Base-by-base conservation (phyloP, 208 protist genomes). In the Acanthamoeba sp. region DNA sequence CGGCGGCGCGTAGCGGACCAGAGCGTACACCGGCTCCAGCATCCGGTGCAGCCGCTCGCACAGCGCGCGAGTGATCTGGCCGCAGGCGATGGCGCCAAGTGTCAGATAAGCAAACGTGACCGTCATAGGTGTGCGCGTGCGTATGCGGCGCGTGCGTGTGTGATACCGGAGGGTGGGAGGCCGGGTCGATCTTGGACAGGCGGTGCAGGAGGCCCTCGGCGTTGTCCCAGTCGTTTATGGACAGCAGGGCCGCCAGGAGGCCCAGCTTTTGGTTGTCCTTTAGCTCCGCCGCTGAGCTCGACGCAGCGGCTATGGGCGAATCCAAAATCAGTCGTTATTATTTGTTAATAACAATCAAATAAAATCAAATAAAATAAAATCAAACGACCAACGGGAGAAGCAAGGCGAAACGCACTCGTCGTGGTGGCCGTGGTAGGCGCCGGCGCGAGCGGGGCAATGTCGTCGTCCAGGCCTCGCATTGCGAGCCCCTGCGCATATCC, bases 211-310 rank as follows among this genome's bases (percentile, higher is more conserved):
- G 50, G 34, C 76, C 76, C 32, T 85, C 57, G 55, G 84, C 84
- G 55, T 71, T 6, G 2, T 84, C 80, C 40, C 55, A 27, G 59
- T 95, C 91, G 59, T 94, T 71, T 5, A 57, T 45, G 32, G 80
- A 78, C 18, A 95, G 38, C 14, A 95, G 27, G 42, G 91, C 29
- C 18, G 87, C 32, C 9, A 95, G 73, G 40, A 95, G 66, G 45
- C 91, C 91, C 40, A 94, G 92, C 52, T 95, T 95, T 57, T 95
- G 94, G 45, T 95, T 95, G 10, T 94, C 94, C 52, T 62, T 52
- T 45, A 22, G 6, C 6, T 85, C 40, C 10, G n/a, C 38, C 5
- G 32, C 3, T 6, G 36, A 5, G 71, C 71, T 36, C 32, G 62
- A 71, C 18, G 29, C 62, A 14, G 62, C 32, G 24, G n/a, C 59